Conservation (phyloP, 106 monocot genomes). For the Platanthera guangdongensis region DNA sequence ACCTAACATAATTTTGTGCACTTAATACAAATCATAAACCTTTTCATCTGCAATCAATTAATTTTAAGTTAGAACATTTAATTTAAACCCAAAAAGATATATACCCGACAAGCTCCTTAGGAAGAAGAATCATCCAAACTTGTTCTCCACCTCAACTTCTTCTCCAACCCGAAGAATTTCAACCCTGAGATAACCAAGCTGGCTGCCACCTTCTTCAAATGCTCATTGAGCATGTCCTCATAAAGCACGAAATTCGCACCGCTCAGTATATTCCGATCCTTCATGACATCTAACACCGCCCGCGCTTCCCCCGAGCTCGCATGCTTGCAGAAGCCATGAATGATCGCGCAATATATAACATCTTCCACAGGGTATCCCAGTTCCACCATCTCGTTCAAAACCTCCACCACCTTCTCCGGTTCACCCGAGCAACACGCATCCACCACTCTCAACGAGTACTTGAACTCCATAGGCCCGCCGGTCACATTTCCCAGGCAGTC, state of each 20-base stretch:
- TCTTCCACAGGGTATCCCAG: constrained; percentile 48
- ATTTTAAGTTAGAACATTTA: too few relatives aligned
- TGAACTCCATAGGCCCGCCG: constrained; percentile 83
- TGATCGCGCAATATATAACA: constrained; percentile 66
- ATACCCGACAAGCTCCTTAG: not conserved
- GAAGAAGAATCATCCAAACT: constrained; percentile 9
- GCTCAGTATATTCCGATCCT: constrained; percentile 37
- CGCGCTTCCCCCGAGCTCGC: constrained; percentile 60
- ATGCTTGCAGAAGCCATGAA: constrained; percentile 82
- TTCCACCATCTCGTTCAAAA: constrained; percentile 74
- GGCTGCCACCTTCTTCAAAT: constrained; percentile 69
- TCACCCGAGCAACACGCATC: constrained; percentile 45
- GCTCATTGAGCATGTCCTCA: constrained; percentile 77
- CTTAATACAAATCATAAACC: too few relatives aligned
- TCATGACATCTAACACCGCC: constrained; percentile 59
- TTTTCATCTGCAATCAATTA: too few relatives aligned
- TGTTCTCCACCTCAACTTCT: constrained; percentile 51
- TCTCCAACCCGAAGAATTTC: constrained; percentile 78
- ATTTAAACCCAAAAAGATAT: too few relatives aligned
- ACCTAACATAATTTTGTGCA: too few relatives aligned
- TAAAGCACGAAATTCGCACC: constrained; percentile 56
- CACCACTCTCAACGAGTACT: constrained; percentile 69
- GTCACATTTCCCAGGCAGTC: constrained; percentile 83
- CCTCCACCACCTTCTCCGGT: constrained; percentile 60
- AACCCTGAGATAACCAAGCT: constrained; percentile 70